Evolutionary conservation across 352 stramenopile species (phyloP).

Genomic region (Thraustotheca clavata): DNA sequence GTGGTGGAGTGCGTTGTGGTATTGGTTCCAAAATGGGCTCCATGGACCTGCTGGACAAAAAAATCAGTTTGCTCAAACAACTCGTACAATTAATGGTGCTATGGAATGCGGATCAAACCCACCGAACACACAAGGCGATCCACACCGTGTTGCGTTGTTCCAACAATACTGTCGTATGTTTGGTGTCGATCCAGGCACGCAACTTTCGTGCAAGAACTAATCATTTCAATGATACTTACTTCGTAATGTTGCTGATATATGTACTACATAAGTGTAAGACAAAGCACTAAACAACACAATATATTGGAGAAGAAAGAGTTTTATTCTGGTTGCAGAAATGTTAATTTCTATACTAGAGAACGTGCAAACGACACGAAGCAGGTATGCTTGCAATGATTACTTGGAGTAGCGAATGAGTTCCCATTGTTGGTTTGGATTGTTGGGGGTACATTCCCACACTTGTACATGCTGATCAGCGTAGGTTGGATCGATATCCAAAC

Average conservation of each 20-base stretch:
- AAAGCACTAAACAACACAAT: no score
- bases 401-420: not conserved
- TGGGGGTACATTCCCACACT: not conserved
- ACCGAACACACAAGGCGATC: not conserved
- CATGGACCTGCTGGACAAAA: not conserved
- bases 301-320: no score
- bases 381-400: not conserved
- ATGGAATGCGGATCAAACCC: conserved; percentile 1
- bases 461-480: conserved; percentile 1
- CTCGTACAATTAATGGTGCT: not conserved
- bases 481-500: conserved; percentile 16
- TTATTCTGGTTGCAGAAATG: no score
- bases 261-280: no score
- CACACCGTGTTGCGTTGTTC: not conserved
- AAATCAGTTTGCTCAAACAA: not conserved
- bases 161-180: not conserved
- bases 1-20: conserved; percentile 6
- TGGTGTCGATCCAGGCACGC: conserved; percentile 1
- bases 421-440: conserved; percentile 15
- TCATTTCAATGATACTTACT: not conserved
- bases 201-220: conserved; percentile 6
- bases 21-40: not conserved
- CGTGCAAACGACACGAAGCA: no score
- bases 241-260: no score
- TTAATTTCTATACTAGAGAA: no score